Base-by-base conservation (phyloP, 2,329 filamentous ascomycete genomes). In the Exserohilum rostratum region DNA sequence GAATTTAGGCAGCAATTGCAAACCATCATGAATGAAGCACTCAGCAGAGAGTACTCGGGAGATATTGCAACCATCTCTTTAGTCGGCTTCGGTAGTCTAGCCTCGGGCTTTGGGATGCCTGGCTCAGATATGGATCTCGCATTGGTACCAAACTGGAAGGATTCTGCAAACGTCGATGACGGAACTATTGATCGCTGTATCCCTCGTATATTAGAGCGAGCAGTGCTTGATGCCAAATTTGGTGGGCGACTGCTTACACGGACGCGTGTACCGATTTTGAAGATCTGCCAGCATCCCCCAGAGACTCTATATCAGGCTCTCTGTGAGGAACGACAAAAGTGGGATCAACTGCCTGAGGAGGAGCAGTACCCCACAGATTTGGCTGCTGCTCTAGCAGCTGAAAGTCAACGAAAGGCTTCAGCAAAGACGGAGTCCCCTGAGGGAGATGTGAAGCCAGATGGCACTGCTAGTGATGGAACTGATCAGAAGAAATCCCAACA, bases 91-190 rank as follows among this genome's bases (percentile, higher is more conserved):
- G 92, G 91, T 5, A 96, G 91, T 70, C 80, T 96, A 42, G 85
- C 85, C 17, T 93, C 91, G 11, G 92, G 92, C 0, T 96, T 96
- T 75, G 93, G 90, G 3, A 91, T 90, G 10, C 90, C 90, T 65
- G 86, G 87, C n/a, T 93, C 92, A 1, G 92, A 96, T 67, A 91
- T 96, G 88, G 93, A 97, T 73, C 83, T 96, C 27, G 90, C 88
- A 7, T 83, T 96, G 30, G 79, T 95, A 5, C 88, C 90, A 1
- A 85, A 84, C 3, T 76, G 82, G 70, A 67, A 62, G 42, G 60
- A 70, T 39, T 38, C 57, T 27, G 40, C 58, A 9, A 58, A 54
- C 31, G 45, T 51, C 50, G 50, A 63, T 12, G 63, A 69, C 10
- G 67, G 70, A 46, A 62, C 70, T 44, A 88, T 88, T 1, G 69